These are phyloP conservation scores for Gentiana dahurica DNA, from an alignment of 257 asterid genomes.

Conservation along the genomic window DNA sequence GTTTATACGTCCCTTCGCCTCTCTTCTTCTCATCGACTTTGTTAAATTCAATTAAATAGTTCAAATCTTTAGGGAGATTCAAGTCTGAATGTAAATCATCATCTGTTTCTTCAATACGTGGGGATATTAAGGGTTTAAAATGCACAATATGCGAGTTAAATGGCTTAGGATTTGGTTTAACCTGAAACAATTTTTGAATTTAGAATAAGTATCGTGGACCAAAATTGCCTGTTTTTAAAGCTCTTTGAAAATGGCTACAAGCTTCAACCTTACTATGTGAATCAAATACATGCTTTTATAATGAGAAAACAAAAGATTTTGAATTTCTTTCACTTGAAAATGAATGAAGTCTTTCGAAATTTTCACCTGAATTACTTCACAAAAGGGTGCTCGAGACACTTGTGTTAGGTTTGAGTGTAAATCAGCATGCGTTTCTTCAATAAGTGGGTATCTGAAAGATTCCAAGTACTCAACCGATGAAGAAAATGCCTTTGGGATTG, in stretches of 20 bases:
- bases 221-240: too few relatives aligned
- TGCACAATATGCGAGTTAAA: conserved; percentile 31
- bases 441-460: conserved; percentile 31
- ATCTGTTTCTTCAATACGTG: conserved; percentile 60
- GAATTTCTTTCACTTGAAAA: too few relatives aligned
- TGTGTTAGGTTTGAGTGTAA: conserved; percentile 12
- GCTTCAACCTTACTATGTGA: too few relatives aligned
- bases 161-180: conserved; percentile 26
- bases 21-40: conserved; percentile 9
- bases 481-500: conserved; percentile 29
- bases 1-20: conserved; percentile 26
- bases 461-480: conserved; percentile 28
- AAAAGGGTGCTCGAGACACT: conserved; percentile 27
- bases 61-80: conserved; percentile 9
- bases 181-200: conserved; percentile 21
- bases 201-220: too few relatives aligned
- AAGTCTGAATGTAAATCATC: conserved; percentile 45
- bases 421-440: too few relatives aligned
- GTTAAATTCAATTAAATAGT: conserved; percentile 15
- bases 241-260: too few relatives aligned
- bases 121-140: conserved; percentile 32
- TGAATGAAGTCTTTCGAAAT: not conserved
- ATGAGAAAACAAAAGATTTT: too few relatives aligned
- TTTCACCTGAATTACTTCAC: conserved; percentile 20
- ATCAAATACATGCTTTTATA: too few relatives aligned